Conservation (phyloP, 2,329 filamentous ascomycete species). For the Aspergillus sp. region DNA sequence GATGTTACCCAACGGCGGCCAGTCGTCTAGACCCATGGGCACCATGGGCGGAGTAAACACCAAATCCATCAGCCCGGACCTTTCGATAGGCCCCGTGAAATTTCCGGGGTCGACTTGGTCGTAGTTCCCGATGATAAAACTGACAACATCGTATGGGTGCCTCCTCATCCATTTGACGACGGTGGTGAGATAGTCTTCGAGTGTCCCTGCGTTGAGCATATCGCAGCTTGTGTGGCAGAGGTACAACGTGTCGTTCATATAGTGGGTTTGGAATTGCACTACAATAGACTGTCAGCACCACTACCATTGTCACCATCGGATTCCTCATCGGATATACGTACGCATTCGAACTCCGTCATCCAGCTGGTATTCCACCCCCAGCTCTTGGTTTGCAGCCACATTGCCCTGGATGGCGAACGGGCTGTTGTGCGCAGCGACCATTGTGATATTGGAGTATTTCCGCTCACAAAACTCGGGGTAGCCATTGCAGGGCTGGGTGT, state of each 20-base stretch:
- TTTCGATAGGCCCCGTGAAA: constrained; percentile 68
- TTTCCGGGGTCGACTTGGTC: constrained; percentile 66
- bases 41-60: constrained; percentile 70
- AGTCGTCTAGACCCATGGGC: constrained; percentile 71
- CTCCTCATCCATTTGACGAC: constrained; percentile 71
- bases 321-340: constrained; percentile 30
- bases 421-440: constrained; percentile 77
- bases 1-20: constrained; percentile 79
- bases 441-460: constrained; percentile 78
- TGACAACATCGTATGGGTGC: constrained; percentile 85
- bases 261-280: constrained; percentile 63
- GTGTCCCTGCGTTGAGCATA: constrained; percentile 75
- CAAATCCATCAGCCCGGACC: constrained; percentile 70
- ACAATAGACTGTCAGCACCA: neutral
- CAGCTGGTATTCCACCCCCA: constrained; percentile 68
- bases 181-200: constrained; percentile 68
- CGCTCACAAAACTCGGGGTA: constrained; percentile 73
- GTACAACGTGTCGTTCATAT: constrained; percentile 59
- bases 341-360: constrained; percentile 68
- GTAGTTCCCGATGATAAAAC: constrained; percentile 80
- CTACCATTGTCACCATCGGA: constrained; percentile 1
- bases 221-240: constrained; percentile 86
- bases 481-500: constrained; percentile 78
- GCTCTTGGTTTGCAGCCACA: constrained; percentile 72
- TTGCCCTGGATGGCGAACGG: constrained; percentile 71